Evolutionary conservation across 2,329 filamentous ascomycete genomes (phyloP).

Genomic region (Penicillium corylophilum): DNA sequence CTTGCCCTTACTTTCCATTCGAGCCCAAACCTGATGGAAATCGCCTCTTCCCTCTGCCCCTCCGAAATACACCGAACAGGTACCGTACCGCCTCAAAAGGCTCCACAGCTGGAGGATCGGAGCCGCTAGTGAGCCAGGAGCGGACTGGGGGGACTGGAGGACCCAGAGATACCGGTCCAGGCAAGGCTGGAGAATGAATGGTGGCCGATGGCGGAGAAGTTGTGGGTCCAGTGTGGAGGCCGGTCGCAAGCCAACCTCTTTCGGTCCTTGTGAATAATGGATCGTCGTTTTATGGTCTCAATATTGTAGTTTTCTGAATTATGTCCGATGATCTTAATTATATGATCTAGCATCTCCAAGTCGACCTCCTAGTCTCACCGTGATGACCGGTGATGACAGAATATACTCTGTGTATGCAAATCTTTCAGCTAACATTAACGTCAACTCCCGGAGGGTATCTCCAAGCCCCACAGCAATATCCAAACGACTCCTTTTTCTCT

Average conservation of each 20-base stretch:
- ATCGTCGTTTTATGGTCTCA: not conserved
- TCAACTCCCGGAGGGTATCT: not conserved
- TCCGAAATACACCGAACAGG: conserved; percentile 15
- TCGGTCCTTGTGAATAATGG: not conserved
- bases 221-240: conserved; percentile 13
- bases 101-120: conserved; percentile 7
- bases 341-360: too few species aligned
- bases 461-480: not conserved
- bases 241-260: conserved; percentile 13
- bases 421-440: too few species aligned
- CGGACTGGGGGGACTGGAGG: conserved; percentile 6
- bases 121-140: conserved; percentile 7
- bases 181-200: not conserved
- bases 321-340: too few species aligned
- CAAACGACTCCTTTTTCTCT: not conserved
- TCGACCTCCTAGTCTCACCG: too few species aligned
- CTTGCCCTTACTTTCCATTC: too few species aligned
- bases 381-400: too few species aligned
- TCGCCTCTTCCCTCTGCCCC: not conserved
- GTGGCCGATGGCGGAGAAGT: conserved; percentile 18
- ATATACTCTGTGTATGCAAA: too few species aligned
- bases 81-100: not conserved
- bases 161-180: not conserved
- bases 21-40: too few species aligned
- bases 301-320: too few species aligned